Base-by-base conservation (phyloP, 805 yeast genomes). In the Kodamaea leandrae region DNA sequence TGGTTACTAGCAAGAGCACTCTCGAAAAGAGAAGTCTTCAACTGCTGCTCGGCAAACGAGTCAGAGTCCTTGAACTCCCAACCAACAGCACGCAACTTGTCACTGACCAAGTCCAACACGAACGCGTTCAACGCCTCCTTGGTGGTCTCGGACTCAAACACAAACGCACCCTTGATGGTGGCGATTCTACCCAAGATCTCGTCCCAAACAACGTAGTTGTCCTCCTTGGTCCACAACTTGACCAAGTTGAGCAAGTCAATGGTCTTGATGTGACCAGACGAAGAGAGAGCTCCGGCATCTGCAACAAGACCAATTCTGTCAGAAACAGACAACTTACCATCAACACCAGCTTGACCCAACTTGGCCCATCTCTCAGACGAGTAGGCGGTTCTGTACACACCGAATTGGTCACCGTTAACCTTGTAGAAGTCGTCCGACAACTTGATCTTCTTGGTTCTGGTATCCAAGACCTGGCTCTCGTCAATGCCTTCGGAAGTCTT, bases 241-340 rank as follows among this genome's bases (percentile, higher is more conserved):
- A 83, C 72, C 55, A 83, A 74, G 46, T 70, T 65, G 50, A 83
- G 74, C 55, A 83, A 72, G 51, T 73, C 79, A 3, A 78, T 68
- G 24, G 89, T 77, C 18, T 81, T 68, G 42, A 82, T 77, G 52
- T 76, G 74, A 21, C 93, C 93, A 14, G 91, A 80, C 19, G 80
- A 66, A 4, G 91, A 78, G 50, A 84, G 71, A 6, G 87, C 76
- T 39, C 76, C 78, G 14, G 86, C 86, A 64, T 86, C 95, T n/a
- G 90, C 84, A 36, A 85, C 83, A 51, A 83, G 72, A 32, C 90
- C 91, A 42, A 83, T 79, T 62, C 87, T 78, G 62, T 86, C 95
- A 58, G 82, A 86, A 39, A 82, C 83, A 8, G 87, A 72, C 52
- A 86, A 72, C 51, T 74, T 64, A 29, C 79, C 80, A 42, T 80